phyloP scores from a whole-genome alignment of 345 rosid genomes.

The Citrus medica region DNA sequence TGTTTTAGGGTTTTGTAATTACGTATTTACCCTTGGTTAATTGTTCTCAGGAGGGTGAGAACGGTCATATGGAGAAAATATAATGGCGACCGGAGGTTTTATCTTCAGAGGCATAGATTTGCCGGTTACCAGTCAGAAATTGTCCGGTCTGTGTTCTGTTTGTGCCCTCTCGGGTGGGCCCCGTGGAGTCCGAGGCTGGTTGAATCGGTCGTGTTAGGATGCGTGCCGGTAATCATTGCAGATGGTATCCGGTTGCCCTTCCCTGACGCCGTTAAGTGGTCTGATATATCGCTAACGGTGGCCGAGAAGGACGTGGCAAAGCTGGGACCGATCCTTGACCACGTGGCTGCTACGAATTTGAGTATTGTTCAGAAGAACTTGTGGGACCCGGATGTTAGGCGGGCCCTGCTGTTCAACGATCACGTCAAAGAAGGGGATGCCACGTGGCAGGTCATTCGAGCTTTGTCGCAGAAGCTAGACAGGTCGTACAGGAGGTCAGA shows the following conservation, averaged over 20 bases:
- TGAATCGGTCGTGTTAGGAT: constrained; percentile 82
- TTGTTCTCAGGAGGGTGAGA: constrained; percentile 62
- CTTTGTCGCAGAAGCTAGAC: constrained; percentile 46
- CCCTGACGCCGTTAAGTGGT: constrained; percentile 60
- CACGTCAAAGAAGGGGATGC: constrained; percentile 63
- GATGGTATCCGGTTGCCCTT: constrained; percentile 86
- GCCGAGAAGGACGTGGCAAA: constrained; percentile 74
- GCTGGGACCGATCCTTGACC: constrained; percentile 55
- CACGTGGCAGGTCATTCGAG: constrained; percentile 72
- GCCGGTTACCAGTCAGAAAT: constrained; percentile 85
- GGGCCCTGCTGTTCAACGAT: constrained; percentile 65
- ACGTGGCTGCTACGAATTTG: constrained; percentile 75
- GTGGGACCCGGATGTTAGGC: constrained; percentile 50
- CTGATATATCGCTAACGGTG: constrained; percentile 74
- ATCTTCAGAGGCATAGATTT: constrained; percentile 68
- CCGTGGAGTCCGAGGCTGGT: constrained; percentile 98
- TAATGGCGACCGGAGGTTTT: constrained; percentile 66
- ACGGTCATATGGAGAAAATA: constrained; percentile 76
- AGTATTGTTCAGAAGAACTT: constrained; percentile 60
- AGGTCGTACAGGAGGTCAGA: constrained; percentile 50
- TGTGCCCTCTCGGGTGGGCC: constrained; percentile 98
- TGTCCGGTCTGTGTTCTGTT: constrained; percentile 71
- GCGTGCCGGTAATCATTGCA: constrained; percentile 88
- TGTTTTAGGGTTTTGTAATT: not conserved
- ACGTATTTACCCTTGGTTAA: not conserved